phyloP scores from a whole-genome alignment of 106 monocot species.

The Apostasia shenzhenica region DNA sequence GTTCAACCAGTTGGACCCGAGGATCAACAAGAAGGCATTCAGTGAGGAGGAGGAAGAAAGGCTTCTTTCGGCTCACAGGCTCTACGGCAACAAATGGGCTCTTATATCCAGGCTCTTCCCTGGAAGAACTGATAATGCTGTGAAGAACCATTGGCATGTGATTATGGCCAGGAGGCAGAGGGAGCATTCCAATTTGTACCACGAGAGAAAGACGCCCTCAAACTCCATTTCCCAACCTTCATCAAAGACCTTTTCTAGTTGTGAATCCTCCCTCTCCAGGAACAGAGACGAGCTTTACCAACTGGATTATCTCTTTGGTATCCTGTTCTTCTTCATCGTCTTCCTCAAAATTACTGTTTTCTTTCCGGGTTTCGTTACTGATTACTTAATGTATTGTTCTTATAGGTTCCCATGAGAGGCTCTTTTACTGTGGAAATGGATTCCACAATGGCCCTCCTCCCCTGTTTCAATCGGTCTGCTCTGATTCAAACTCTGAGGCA shows the following conservation, averaged over 20 bases:
- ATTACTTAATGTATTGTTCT: too few relatives aligned
- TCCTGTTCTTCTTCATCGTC: too few relatives aligned
- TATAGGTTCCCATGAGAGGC: too few relatives aligned
- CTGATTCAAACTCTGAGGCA: too few relatives aligned
- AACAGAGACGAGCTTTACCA: too few relatives aligned
- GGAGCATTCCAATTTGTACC: neutral
- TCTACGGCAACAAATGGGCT: slow-evolving; percentile 7
- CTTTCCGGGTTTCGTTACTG: too few relatives aligned
- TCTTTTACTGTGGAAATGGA: too few relatives aligned
- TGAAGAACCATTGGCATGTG: slow-evolving; percentile 13
- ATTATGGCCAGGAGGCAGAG: slow-evolving; percentile 9
- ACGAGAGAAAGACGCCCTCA: neutral
- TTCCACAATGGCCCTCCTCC: too few relatives aligned
- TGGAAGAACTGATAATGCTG: slow-evolving; percentile 10
- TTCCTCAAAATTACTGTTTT: too few relatives aligned
- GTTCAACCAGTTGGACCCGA: slow-evolving; percentile 12
- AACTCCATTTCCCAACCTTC: neutral
- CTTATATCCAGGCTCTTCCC: slow-evolving; percentile 1
- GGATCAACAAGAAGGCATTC: slow-evolving; percentile 3
- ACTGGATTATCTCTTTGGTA: too few relatives aligned
- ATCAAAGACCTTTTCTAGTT: neutral
- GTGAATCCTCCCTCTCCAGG: too few relatives aligned
- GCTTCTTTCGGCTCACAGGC: slow-evolving; percentile 4
- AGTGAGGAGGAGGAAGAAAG: slow-evolving; percentile 10
- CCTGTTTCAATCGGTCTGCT: too few relatives aligned